Base-by-base conservation (phyloP, 2,329 filamentous ascomycete species). In the Zalaria obscura region DNA sequence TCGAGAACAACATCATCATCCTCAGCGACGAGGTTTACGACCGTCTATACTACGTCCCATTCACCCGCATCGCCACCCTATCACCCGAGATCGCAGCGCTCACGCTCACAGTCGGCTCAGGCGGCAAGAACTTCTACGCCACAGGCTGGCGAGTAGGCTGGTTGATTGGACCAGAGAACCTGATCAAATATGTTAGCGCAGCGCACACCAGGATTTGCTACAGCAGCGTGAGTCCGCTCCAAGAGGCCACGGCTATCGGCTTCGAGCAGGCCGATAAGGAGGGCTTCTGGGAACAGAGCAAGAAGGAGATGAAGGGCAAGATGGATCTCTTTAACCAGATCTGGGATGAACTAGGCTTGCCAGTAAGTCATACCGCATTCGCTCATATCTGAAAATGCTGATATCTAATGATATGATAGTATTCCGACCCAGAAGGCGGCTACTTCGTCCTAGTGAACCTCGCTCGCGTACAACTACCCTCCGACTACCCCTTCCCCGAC, bases 371-470 rank as follows among this genome's bases (percentile, higher is more conserved):
- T 2, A 25, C 6, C 25, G 7, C 35, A 31, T 5, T 27, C 25
- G 5, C 6, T 2, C 9, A 11, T 18, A 18, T 18, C 18, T 18
- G 2, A 2, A 18, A 2, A 18, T 18, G 18, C 2, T 18, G 18
- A 18, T 18, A 18, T 25, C 11, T 31, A 5, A 11, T 10, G n/a
- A 9, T 37, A 25, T 29, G 5, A 11, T 41, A 68, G 60, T 94
- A 89, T 67, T 89, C 85, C 1, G 82, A 94, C 45, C 91, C 91
- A 4, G 88, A 98, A 61, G 91, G 91, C 40, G 91, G 91, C 18
- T 98, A 98, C 68, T 98, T 98, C 57, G 85, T 98, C 33, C 76
- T 98, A 40, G 91, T 85, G 48, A 98, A 98, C 66, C 80, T 96
- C 71, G 70, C 76, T 43, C 88, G 89, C 58, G 85, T 98, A 43